phyloP scores from a whole-genome alignment of 441 rosid species.

The Gossypium davidsonii region DNA sequence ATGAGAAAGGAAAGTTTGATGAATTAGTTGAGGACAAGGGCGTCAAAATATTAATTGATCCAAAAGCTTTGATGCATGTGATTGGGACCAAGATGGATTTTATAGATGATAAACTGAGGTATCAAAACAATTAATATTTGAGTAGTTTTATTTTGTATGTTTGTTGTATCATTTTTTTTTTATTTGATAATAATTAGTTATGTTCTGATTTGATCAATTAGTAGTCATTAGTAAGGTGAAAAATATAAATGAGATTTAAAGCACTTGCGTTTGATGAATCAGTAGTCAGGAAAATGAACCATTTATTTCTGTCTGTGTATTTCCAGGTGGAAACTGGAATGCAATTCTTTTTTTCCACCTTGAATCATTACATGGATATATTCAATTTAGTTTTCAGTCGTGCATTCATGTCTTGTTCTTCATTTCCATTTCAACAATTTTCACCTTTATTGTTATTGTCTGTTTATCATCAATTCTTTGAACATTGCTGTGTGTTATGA shows the following conservation, averaged over 20 bases:
- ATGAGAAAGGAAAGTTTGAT: conserved; percentile 76
- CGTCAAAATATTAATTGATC: no score
- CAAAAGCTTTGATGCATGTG: no score
- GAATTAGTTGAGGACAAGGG: conserved; percentile 27
- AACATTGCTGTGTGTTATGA: neutral
- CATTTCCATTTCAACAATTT: neutral
- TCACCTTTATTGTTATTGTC: neutral
- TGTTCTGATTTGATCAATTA: neutral
- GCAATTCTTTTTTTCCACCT: neutral
- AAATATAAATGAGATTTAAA: neutral
- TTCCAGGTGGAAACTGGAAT: neutral
- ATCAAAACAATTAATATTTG: neutral
- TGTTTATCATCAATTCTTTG: neutral
- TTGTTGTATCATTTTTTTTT: neutral
- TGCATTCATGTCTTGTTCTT: neutral
- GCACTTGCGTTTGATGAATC: neutral
- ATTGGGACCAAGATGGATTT: no score
- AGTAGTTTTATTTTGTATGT: neutral
- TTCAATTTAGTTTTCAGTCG: neutral
- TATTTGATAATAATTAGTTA: neutral
- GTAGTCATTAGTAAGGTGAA: neutral
- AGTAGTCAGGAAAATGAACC: neutral
- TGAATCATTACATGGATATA: neutral
- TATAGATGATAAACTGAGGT: conserved; percentile 70
- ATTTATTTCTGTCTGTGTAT: neutral